Base-by-base conservation (phyloP, 306 rosid genomes). In the Abrus precatorius region DNA sequence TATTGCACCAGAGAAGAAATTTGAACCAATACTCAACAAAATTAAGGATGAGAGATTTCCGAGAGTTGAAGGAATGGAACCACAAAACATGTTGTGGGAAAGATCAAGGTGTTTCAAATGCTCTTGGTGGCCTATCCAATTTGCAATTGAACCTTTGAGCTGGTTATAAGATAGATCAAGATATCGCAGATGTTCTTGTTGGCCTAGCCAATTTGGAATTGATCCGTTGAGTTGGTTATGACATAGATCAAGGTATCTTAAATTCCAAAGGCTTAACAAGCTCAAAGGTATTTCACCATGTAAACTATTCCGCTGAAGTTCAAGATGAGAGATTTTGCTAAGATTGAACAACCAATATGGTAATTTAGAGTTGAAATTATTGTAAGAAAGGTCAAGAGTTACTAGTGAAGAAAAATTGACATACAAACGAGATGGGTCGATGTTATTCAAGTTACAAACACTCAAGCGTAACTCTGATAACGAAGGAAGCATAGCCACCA, bases 41-140 rank as follows among this genome's bases (percentile, higher is more conserved):
- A 9, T 1, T 20, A 77, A 65, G 55, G 81, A 77, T 10, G 81
- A 65, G 3, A 77, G 44, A 4, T 77, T 77, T 53, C 63, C 76
- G 9, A 71, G 4, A 52, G 63, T 33, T 13, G 63, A 71, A 7
- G 43, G 62, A 71, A 71, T 7, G 9, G 1, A 33, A 34, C 63
- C 48, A n/a, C 3, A 8, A 11, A 71, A 14, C 27, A 52, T 33
- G 63, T 52, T 71, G 1, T 4, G 0, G 7, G 36, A 12, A 1
- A 71, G 61, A 7, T 68, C 32, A 71, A 50, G 29, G 4, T 3
- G 0, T 4, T 32, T 27, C 3, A 49, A 3, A 49, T 36, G 40
- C 4, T 36, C 40, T 36, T 2, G 40, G 2, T 36, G 40, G 40
- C 40, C 40, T 2, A 36, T 2, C 40, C 40, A 36, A 2, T 36